phyloP scores from a whole-genome alignment of 2,329 filamentous ascomycete genomes.

The Aspergillus pseudoviridinutans region DNA sequence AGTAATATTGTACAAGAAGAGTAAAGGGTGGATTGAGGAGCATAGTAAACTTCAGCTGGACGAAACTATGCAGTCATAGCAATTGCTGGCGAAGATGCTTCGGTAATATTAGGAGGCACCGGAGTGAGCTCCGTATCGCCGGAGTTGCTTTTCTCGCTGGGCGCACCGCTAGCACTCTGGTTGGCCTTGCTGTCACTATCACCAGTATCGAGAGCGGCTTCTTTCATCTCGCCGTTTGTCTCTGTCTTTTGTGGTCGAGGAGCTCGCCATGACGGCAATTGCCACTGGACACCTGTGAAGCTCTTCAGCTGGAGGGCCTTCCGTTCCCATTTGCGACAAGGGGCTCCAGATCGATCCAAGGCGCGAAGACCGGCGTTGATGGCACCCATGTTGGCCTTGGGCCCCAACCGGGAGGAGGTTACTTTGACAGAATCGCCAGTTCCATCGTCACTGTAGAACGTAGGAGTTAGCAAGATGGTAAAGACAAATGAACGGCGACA shows the following conservation, averaged over 20 bases:
- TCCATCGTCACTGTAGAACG: slow-evolving; percentile 46
- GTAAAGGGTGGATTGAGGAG: not conserved
- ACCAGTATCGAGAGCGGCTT: slow-evolving; percentile 52
- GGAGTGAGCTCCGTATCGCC: slow-evolving; percentile 47
- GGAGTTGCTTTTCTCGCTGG: slow-evolving; percentile 59
- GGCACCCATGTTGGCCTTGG: slow-evolving; percentile 93
- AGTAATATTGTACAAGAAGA: slow-evolving; percentile 26
- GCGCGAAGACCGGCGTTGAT: slow-evolving; percentile 96
- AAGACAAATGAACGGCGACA: not conserved
- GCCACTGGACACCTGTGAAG: slow-evolving; percentile 85
- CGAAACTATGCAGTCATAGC: slow-evolving; percentile 34
- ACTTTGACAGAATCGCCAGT: slow-evolving; percentile 40
- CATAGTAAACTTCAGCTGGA: not conserved
- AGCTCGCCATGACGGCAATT: slow-evolving; percentile 76
- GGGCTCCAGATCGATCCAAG: slow-evolving; percentile 85
- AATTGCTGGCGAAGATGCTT: slow-evolving; percentile 50
- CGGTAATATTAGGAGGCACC: slow-evolving; percentile 44
- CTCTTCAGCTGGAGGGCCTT: slow-evolving; percentile 82
- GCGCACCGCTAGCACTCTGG: slow-evolving; percentile 52
- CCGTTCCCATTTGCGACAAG: slow-evolving; percentile 86
- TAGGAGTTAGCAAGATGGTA: not conserved
- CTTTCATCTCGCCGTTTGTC: slow-evolving; percentile 58
- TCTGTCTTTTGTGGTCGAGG: slow-evolving; percentile 37
- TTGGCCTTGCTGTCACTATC: slow-evolving; percentile 57
- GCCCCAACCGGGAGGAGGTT: slow-evolving; percentile 66